These are phyloP conservation scores for Coprinopsis strossmayeri DNA, from an alignment of 768 basidiomycete species.

Conservation along the genomic window DNA sequence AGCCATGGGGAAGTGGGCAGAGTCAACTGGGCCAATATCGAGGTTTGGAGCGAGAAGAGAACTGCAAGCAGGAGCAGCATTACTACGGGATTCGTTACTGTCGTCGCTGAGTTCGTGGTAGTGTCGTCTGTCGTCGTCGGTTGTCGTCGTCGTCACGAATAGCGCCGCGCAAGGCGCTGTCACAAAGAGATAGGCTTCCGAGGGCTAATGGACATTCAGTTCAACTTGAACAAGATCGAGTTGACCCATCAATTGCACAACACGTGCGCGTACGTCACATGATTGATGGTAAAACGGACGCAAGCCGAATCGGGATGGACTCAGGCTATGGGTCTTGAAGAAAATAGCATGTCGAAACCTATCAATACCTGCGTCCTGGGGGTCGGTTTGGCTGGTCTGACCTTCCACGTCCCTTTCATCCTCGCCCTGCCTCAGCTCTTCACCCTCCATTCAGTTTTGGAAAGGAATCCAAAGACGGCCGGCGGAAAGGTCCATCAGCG, in stretches of 20 bases:
- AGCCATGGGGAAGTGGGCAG: slow-evolving; percentile 60
- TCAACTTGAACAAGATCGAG: not conserved
- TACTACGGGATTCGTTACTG: slow-evolving; percentile 10
- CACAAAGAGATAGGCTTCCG: not conserved
- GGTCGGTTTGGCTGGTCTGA: slow-evolving; percentile 68
- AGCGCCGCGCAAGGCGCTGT: not conserved
- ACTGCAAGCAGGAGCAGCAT: slow-evolving; percentile 12
- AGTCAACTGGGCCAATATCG: slow-evolving; percentile 47
- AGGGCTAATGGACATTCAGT: not conserved
- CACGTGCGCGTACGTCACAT: not conserved
- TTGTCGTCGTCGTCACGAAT: not conserved
- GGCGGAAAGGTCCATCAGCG: slow-evolving; percentile 61
- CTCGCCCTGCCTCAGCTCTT: slow-evolving; percentile 66
- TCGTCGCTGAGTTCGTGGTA: slow-evolving; percentile 2
- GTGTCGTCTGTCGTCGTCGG: slow-evolving; percentile 3
- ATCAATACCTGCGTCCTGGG: slow-evolving; percentile 71
- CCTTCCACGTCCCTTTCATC: slow-evolving; percentile 79
- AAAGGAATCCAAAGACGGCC: slow-evolving; percentile 55
- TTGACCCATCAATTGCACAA: not conserved
- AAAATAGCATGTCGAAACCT: slow-evolving; percentile 31
- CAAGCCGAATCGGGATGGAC: not conserved
- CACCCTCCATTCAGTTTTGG: slow-evolving; percentile 66
- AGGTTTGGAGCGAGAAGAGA: slow-evolving; percentile 18
- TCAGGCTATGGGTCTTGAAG: not conserved
- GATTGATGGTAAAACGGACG: not conserved